phyloP scores from a whole-genome alignment of 345 rosid genomes.

The Citrus australasica region DNA sequence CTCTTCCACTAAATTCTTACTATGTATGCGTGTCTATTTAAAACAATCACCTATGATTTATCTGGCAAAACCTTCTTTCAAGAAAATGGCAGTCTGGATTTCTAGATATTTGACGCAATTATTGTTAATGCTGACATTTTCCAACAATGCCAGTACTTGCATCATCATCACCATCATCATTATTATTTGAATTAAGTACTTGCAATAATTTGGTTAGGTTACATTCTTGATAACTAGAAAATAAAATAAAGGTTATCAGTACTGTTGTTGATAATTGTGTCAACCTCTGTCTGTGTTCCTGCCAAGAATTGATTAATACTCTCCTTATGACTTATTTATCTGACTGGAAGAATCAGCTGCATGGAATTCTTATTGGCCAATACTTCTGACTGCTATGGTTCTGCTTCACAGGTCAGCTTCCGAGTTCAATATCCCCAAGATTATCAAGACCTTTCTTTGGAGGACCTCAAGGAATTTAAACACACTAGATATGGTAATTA shows the following conservation, averaged over 20 bases:
- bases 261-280: neutral
- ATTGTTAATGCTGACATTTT: neutral
- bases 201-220: neutral
- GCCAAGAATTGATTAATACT: conserved; percentile 2
- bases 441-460: conserved; percentile 78
- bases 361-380: neutral
- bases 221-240: neutral
- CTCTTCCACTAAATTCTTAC: neutral
- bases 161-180: no score
- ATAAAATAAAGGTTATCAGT: neutral
- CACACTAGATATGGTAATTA: conserved; percentile 94
- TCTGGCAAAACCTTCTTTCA: neutral
- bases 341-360: neutral
- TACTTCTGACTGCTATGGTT: conserved; percentile 2
- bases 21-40: no score
- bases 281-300: neutral
- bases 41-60: neutral
- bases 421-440: conserved; percentile 94
- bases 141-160: neutral
- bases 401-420: conserved; percentile 71
- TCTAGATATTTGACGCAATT: neutral
- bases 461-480: conserved; percentile 97
- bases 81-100: neutral
- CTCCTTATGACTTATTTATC: neutral
- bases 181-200: neutral